Conservation (phyloP, 257 asterid genomes). For the Salvia splendens region DNA sequence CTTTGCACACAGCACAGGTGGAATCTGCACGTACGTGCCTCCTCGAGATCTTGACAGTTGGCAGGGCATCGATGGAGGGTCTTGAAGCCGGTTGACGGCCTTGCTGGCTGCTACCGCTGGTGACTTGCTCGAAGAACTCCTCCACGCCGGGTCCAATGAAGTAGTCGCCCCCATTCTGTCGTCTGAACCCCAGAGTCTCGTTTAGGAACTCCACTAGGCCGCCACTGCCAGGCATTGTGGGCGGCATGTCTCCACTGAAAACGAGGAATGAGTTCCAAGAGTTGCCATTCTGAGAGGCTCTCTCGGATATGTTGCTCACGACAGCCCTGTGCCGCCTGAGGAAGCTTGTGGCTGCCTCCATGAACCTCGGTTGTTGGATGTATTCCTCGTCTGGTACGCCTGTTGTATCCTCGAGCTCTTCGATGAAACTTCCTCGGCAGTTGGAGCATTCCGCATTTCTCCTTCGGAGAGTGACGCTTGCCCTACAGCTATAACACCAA, state of each 20-base stretch:
- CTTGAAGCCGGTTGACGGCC: conserved; percentile 69
- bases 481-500: conserved; percentile 83
- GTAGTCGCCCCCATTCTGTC: conserved; percentile 75
- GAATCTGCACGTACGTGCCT: conserved; percentile 71
- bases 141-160: conserved; percentile 87
- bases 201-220: conserved; percentile 68
- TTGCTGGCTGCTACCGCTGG: conserved; percentile 40
- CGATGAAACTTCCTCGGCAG: conserved; percentile 70
- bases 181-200: conserved; percentile 76
- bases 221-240: conserved; percentile 58
- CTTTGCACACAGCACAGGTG: conserved; percentile 81
- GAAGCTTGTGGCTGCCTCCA: conserved; percentile 67
- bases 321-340: conserved; percentile 58
- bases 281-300: conserved; percentile 32
- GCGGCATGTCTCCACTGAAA: conserved; percentile 79
- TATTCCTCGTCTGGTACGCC: conserved; percentile 37
- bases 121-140: conserved; percentile 68
- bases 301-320: conserved; percentile 38
- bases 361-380: conserved; percentile 62
- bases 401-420: conserved; percentile 58
- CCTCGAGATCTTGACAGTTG: conserved; percentile 65
- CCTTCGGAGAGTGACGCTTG: conserved; percentile 48
- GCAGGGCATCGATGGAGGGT: conserved; percentile 57
- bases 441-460: conserved; percentile 49
- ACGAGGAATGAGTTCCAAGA: conserved; percentile 76